Base-by-base conservation (phyloP, 176 grass and related monocot genomes). In the Leersia perrieri region DNA sequence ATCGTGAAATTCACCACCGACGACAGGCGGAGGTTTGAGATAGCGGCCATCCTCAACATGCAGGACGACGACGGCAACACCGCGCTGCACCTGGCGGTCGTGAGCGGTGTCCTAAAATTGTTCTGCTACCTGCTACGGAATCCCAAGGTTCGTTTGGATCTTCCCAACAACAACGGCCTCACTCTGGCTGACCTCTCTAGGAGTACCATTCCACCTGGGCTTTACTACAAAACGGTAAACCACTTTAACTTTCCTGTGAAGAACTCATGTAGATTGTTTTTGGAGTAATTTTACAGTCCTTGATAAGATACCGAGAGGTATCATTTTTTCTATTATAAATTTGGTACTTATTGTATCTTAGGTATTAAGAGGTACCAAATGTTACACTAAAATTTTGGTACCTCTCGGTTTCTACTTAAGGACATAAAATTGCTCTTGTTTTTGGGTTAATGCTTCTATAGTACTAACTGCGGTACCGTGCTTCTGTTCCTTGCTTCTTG, bases 61-160 rank as follows among this genome's bases (percentile, higher is more conserved):
- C 69, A 61, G 67, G 86, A 87, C 33, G 33, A 76, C 34, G 26
- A 82, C 3, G 79, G 85, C 29, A 71, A 87, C 57, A 87, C 85
- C 0, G 77, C 85, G 14, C 28, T 87, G 10, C 78, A 87, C 58
- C 70, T 87, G 27, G 85, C 85, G 9, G 14, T 87, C 1, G 15
- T n/a, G 4, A 13, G 3, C 2, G 49, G 64, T 1, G 11, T 36
- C 8, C 8, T 74, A 33, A 22, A 20, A 3, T 5, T 77, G 33
- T 55, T 62, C 33, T 11, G 26, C 6, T 2, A 1, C 5, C 36
- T 87, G 2, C 11, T 87, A 5, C 7, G 1, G 25, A 80, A 87
- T 63, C 22, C 7, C 27, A 13, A 32, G 15, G 61, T 63, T 9
- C 9, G 2, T 18, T 1, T 81, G 9, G 76, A 71, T 82, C 30